phyloP scores from a whole-genome alignment of 148 eudicot species.

The Rhododendron ovatum region DNA sequence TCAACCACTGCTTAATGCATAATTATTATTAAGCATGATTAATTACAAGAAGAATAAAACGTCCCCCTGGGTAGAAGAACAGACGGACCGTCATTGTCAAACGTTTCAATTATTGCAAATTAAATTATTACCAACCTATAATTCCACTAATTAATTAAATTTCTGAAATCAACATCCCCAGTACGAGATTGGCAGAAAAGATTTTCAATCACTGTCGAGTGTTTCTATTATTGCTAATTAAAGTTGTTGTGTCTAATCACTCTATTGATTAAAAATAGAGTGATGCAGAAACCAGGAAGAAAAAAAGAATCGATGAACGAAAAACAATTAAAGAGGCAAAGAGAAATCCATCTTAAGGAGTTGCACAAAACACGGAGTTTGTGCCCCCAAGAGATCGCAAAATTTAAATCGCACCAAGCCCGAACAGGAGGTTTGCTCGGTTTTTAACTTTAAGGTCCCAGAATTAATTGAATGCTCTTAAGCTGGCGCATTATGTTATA shows the following conservation, averaged over 20 bases:
- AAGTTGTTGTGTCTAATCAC: not conserved
- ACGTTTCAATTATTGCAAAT: not conserved
- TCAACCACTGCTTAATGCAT: not conserved
- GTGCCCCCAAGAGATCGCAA: not conserved
- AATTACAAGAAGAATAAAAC: not conserved
- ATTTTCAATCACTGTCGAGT: not conserved
- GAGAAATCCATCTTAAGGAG: not conserved
- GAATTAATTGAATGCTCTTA: no score
- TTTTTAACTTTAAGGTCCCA: no score
- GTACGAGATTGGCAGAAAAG: not conserved
- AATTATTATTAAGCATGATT: not conserved
- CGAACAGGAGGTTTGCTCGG: not conserved
- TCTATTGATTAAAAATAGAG: not conserved
- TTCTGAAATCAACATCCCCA: not conserved
- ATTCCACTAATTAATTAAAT: not conserved
- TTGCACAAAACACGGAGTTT: no score
- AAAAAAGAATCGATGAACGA: not conserved
- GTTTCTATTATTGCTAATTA: not conserved
- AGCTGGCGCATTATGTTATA: no score
- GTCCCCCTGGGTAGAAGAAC: not conserved
- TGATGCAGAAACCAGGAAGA: not conserved
- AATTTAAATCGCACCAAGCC: not conserved
- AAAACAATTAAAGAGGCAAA: not conserved
- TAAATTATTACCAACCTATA: not conserved
- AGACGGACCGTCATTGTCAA: not conserved